phyloP scores from a whole-genome alignment of 345 rosid species.

The Euphorbia tirucalli region DNA sequence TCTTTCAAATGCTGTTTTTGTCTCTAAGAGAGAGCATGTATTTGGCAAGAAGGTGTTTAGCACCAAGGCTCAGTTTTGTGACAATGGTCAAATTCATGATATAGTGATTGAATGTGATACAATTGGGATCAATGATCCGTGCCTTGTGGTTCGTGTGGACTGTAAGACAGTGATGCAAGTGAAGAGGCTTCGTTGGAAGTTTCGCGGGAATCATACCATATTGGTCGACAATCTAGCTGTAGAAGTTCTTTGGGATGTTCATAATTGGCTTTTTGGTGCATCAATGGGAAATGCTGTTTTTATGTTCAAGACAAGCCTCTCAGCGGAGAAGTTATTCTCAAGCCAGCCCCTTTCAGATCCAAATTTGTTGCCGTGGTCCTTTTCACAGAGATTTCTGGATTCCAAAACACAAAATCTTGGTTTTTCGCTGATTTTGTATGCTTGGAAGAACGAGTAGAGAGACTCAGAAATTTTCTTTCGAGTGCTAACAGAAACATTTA shows the following conservation, averaged over 20 bases:
- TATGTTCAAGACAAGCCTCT: conserved; percentile 80
- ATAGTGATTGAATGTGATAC: conserved; percentile 72
- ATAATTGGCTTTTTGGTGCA: conserved; percentile 80
- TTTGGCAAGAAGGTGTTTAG: conserved; percentile 67
- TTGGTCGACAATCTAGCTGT: conserved; percentile 69
- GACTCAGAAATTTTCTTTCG: conserved; percentile 25
- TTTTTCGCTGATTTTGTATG: conserved; percentile 75
- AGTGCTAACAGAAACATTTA: conserved; percentile 49
- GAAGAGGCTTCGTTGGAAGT: conserved; percentile 79
- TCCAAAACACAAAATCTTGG: conserved; percentile 62
- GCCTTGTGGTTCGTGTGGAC: conserved; percentile 69
- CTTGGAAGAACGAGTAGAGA: conserved; percentile 89
- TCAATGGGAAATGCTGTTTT: conserved; percentile 78
- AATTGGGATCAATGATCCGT: conserved; percentile 48
- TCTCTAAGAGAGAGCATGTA: conserved; percentile 79
- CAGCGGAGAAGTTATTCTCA: conserved; percentile 69
- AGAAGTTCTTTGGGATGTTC: conserved; percentile 92
- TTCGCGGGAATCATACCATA: conserved; percentile 76
- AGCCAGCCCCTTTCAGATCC: conserved; percentile 53
- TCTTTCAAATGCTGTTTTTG: conserved; percentile 45
- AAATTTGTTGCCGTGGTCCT: conserved; percentile 46
- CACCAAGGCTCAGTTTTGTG: conserved; percentile 71
- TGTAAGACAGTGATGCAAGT: conserved; percentile 77
- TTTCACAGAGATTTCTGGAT: conserved; percentile 61
- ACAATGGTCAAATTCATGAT: conserved; percentile 62